A percentile compares a stretch with the other conserved stretches of the same genome.
phyloP scores from a whole-genome alignment of 225 moss, liverwort and hornwort genomes.

The Pseudoscleropodium purum region DNA sequence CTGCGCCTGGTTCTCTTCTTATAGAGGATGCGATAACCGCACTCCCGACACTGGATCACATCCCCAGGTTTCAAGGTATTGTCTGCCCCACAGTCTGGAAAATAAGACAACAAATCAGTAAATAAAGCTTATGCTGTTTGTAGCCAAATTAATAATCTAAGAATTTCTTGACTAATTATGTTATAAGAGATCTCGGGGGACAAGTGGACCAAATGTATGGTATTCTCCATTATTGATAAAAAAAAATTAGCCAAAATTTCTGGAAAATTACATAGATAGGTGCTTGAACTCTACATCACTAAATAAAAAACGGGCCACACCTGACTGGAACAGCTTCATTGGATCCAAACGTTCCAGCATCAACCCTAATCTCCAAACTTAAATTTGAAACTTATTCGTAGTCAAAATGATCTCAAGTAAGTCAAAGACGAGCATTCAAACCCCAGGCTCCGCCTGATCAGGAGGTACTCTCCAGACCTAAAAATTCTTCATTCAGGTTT shows the following conservation, averaged over 20 bases:
- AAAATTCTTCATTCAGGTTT: background rate
- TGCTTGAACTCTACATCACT: background rate
- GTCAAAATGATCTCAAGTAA: background rate
- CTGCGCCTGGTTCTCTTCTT: slow-evolving; percentile 71
- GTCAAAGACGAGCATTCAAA: background rate
- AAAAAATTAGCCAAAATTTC: background rate
- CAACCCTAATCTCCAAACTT: background rate
- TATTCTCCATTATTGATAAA: background rate
- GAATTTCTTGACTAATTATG: background rate
- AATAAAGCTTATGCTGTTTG: background rate
- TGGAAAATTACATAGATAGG: background rate
- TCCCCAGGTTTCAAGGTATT: slow-evolving; percentile 77
- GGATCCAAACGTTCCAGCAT: background rate
- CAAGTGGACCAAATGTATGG: background rate
- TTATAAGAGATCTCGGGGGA: background rate
- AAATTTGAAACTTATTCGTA: background rate
- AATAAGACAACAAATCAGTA: background rate
- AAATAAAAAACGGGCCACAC: background rate
- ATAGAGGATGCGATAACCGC: slow-evolving; percentile 70
- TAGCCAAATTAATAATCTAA: background rate
- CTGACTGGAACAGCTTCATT: background rate
- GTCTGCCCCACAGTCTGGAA: slow-evolving; percentile 64
- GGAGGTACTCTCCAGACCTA: background rate
- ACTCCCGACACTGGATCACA: slow-evolving; percentile 85
- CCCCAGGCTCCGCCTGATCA: background rate